Evolutionary conservation across 495 filamentous ascomycete genomes (phyloP).

Genomic region (Jackrogersella minutella): DNA sequence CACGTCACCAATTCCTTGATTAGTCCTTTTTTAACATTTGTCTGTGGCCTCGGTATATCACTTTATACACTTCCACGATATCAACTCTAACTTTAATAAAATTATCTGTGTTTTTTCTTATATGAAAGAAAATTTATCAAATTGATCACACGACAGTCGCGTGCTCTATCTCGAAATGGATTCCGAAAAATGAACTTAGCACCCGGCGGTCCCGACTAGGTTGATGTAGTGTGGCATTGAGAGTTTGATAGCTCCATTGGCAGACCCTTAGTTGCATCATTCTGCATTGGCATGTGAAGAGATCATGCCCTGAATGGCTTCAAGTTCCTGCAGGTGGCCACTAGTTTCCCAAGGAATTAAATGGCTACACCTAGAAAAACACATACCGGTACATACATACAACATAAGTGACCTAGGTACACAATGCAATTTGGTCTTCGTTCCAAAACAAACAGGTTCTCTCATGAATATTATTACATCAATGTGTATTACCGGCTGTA

Average conservation of each 20-base stretch:
- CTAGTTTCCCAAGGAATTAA: not conserved
- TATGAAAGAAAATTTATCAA: too few relatives aligned
- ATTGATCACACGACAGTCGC: constrained; percentile 30
- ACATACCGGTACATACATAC: too few relatives aligned
- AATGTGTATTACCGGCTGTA: not conserved
- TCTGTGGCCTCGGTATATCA: not conserved
- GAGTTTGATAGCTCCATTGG: not conserved
- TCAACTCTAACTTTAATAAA: too few relatives aligned
- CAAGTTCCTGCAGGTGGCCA: constrained; percentile 22
- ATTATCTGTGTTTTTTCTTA: too few relatives aligned
- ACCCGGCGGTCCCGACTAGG: not conserved
- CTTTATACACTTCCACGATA: not conserved
- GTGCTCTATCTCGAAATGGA: constrained; percentile 11
- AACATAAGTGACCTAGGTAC: too few relatives aligned
- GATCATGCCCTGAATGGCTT: not conserved
- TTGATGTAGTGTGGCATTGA: constrained; percentile 4
- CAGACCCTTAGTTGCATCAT: constrained; percentile 34
- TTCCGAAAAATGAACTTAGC: not conserved
- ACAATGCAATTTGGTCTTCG: too few relatives aligned
- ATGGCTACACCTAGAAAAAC: constrained; percentile 10
- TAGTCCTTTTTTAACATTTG: not conserved
- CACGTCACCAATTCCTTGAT: constrained; percentile 22
- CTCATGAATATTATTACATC: not conserved
- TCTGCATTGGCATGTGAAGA: constrained; percentile 19
- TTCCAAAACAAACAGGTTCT: not conserved